These are phyloP conservation scores for Leptodontidium sp. DNA, from an alignment of 2,329 filamentous ascomycete species.

Conservation along the genomic window DNA sequence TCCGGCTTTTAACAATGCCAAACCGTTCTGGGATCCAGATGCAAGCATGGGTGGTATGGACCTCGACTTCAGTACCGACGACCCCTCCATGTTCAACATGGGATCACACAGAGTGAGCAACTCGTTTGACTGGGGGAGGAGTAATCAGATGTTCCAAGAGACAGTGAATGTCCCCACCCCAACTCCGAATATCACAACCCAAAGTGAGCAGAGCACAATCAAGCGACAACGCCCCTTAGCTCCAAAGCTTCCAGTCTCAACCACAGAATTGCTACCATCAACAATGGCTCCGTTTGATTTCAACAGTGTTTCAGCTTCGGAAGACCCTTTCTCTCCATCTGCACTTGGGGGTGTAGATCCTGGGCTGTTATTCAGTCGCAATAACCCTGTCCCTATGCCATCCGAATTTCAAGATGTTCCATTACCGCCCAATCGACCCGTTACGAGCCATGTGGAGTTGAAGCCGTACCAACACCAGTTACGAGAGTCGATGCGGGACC, in stretches of 20 bases:
- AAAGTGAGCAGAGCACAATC: slow-evolving; percentile 47
- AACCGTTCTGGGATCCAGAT: slow-evolving; percentile 65
- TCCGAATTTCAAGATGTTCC: slow-evolving; percentile 40
- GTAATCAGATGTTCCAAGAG: slow-evolving; percentile 63
- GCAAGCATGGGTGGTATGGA: slow-evolving; percentile 63
- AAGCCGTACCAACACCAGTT: slow-evolving; percentile 47
- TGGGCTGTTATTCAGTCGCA: slow-evolving; percentile 63
- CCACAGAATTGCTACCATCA: slow-evolving; percentile 49
- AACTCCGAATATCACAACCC: slow-evolving; percentile 22
- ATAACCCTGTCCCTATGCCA: slow-evolving; percentile 32
- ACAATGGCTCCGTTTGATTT: slow-evolving; percentile 52
- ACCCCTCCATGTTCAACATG: slow-evolving; percentile 40
- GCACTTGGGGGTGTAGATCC: slow-evolving; percentile 63
- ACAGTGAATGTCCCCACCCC: slow-evolving; percentile 41
- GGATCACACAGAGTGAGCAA: slow-evolving; percentile 55
- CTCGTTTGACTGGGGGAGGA: slow-evolving; percentile 65
- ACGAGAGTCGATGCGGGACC: slow-evolving; percentile 44
- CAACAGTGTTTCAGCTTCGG: slow-evolving; percentile 50
- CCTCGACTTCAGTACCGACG: slow-evolving; percentile 61
- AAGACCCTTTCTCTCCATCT: slow-evolving; percentile 60
- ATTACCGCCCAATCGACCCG: slow-evolving; percentile 41
- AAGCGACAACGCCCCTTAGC: slow-evolving; percentile 57
- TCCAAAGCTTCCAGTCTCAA: slow-evolving; percentile 47
- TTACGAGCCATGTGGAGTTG: slow-evolving; percentile 41
- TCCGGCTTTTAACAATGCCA: slow-evolving; percentile 53